Evolutionary conservation across 2,329 filamentous ascomycete genomes (phyloP).

Genomic region (Chrysoporthe deuterocubensis): DNA sequence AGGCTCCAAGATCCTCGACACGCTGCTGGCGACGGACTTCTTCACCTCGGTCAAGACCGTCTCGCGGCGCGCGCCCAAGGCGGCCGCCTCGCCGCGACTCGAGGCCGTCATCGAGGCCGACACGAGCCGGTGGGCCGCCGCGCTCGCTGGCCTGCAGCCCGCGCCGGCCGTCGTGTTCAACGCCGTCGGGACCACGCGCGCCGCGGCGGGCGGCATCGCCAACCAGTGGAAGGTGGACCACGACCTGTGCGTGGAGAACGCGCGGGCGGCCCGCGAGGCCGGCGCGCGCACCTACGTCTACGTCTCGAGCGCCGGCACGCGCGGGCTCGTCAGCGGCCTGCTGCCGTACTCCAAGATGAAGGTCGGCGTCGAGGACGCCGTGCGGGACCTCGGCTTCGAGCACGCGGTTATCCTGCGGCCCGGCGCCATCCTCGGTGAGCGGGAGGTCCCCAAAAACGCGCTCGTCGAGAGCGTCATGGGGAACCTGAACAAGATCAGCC

Average conservation of each 20-base stretch:
- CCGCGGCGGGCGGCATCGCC: conserved; percentile 72
- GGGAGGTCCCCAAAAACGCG: conserved; percentile 63
- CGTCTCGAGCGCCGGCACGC: conserved; percentile 63
- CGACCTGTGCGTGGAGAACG: conserved; percentile 81
- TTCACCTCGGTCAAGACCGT: conserved; percentile 62
- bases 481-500: conserved; percentile 57
- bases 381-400: conserved; percentile 75
- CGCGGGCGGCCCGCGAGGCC: conserved; percentile 71
- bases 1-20: conserved; percentile 74
- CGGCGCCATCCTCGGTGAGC: conserved; percentile 73
- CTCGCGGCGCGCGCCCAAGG: conserved; percentile 66
- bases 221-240: conserved; percentile 88
- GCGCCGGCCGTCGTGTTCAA: conserved; percentile 72
- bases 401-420: conserved; percentile 76
- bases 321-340: conserved; percentile 45
- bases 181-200: conserved; percentile 79
- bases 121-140: conserved; percentile 67
- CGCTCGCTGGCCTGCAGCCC: conserved; percentile 60
- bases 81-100: conserved; percentile 62
- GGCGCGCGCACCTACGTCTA: conserved; percentile 79
- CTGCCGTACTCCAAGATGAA: conserved; percentile 74
- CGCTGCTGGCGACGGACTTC: conserved; percentile 59
- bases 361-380: conserved; percentile 79
- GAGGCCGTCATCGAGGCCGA: conserved; percentile 70
- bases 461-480: conserved; percentile 59